Base-by-base conservation (phyloP, 148 eudicot genomes). In the Amaranthus palmeri region DNA sequence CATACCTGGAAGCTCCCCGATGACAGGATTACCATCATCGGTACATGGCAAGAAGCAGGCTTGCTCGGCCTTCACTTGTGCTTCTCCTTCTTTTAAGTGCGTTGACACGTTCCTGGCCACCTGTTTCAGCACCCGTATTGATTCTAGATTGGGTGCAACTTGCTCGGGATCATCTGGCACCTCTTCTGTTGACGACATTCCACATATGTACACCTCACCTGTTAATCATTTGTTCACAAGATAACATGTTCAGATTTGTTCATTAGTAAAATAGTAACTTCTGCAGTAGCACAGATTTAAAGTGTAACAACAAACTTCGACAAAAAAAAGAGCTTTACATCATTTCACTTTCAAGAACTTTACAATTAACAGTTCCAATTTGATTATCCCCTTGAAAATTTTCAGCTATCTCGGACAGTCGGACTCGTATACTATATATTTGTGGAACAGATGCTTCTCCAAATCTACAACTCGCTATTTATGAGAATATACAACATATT, bases 201-300 rank as follows among this genome's bases (percentile, higher is more conserved):
- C 98, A 44, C 98, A 93, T 67, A 93, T 70, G 72, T 93, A 93
- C 70, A 93, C 95, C 76, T 93, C 97, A 70, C 98, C 98, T 93
- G 50, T 0, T 25, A 2, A n/a, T 36, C 46, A 54, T 45, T 25
- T 13, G 49, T 50, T 47, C 72, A 75, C 18, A 7, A 10, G 46
- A 42, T 49, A 41, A 72, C 13, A 47, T 44, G 69, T 40, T 49
- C 18, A 41, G 18, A 4, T 8, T 7, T 15, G 4, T 10, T 9
- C 49, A 53, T 9, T 49, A 54, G 58, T n/a, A 49, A 48, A 25
- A 2, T 25, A 25, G 36, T 25, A 25, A 25, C 36, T 25, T 25
- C 36, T 25, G 36, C 36, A 25, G 36, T 25, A 25, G 36, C 36
- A 25, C 36, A 25, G 36, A 25, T 54, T 8, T 12, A 11, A 13